Evolutionary conservation across 768 basidiomycete genomes (phyloP), one percentile per base, ranked within the genome.

Genomic region (Phlegmacium glaucopus): DNA sequence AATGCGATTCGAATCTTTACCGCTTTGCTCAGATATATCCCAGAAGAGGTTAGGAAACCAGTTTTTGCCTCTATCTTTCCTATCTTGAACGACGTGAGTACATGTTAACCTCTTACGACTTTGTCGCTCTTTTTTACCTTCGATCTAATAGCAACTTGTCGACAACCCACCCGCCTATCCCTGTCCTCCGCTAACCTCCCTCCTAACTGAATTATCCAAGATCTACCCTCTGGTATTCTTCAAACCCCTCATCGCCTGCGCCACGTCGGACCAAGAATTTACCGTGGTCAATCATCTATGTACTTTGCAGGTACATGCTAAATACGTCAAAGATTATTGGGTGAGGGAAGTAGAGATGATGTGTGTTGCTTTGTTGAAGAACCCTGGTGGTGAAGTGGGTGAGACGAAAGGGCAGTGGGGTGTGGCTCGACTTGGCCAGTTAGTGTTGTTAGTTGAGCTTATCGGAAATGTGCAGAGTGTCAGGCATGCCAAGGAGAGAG

Each of bases 331-430:
- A 2, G 79, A 81, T 50, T 79, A 83, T 54, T 89, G 85, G 86
- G 71, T 72, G 6, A 72, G 76, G 17, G 81, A 89, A 60, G 70
- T 80, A 6, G 87, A 89, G 55, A 90, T 90, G 87, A 68, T 88
- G 55, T 72, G 82, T 4, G 74, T 89, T 2, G 87, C 83, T 9
- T 58, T 89, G 35, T 76, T 85, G 73, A 79, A 76, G 47, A 78
- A 80, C 50, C 62, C 70, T 8, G 60, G 57, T 6, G 64, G 60
- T 44, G 63, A 54, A 45, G 51, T 44, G 39, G 57, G 27, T 42
- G 53, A 36, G 48, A 50, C 17, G 42, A 48, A 35, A 36, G 53
- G n/a, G 43, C 35, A 57, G 17, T 80, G 77, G 77, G 76, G 71
- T 4, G 70, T 67, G 44, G 74, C 77, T 17, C 74, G 81, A 16